Evolutionary conservation across 2,329 filamentous ascomycete species (phyloP).

Genomic region (Canariomyces notabilis): DNA sequence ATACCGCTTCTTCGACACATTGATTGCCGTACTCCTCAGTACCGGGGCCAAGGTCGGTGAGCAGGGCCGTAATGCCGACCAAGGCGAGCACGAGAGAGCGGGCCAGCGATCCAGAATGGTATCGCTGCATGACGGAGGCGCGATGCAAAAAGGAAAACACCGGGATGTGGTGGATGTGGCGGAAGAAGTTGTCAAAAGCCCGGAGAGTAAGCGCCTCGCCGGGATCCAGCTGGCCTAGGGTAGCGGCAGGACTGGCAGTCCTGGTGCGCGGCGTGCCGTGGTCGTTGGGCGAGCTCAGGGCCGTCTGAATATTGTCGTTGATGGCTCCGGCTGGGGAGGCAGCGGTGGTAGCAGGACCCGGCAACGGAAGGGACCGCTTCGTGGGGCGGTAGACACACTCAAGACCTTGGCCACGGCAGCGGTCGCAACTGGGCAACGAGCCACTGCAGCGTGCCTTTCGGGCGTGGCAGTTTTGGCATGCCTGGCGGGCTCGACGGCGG

Average conservation of each 20-base stretch:
- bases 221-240: slow-evolving; percentile 33
- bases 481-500: slow-evolving; percentile 52
- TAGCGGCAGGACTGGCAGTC: slow-evolving; percentile 22
- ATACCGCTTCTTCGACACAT: slow-evolving; percentile 52
- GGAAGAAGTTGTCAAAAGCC: slow-evolving; percentile 54
- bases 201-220: slow-evolving; percentile 46
- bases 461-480: slow-evolving; percentile 53
- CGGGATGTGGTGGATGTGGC: slow-evolving; percentile 54
- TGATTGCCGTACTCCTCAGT: slow-evolving; percentile 48
- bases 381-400: slow-evolving; percentile 51
- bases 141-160: slow-evolving; percentile 56
- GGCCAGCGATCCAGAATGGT: slow-evolving; percentile 53
- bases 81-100: slow-evolving; percentile 49
- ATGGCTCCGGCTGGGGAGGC: slow-evolving; percentile 26
- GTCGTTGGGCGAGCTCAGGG: slow-evolving; percentile 23
- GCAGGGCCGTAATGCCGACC: slow-evolving; percentile 51
- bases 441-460: slow-evolving; percentile 56
- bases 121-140: slow-evolving; percentile 55
- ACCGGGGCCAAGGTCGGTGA: slow-evolving; percentile 50
- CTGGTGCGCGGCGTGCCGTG: slow-evolving; percentile 21
- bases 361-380: slow-evolving; percentile 34
- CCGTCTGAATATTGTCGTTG: slow-evolving; percentile 18
- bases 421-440: slow-evolving; percentile 51
- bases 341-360: slow-evolving; percentile 4
- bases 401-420: slow-evolving; percentile 47